A percentile compares a stretch with the other conserved stretches of the same genome.
phyloP scores from a whole-genome alignment of 2,329 filamentous ascomycete genomes.

The Seiridium cupressi region DNA sequence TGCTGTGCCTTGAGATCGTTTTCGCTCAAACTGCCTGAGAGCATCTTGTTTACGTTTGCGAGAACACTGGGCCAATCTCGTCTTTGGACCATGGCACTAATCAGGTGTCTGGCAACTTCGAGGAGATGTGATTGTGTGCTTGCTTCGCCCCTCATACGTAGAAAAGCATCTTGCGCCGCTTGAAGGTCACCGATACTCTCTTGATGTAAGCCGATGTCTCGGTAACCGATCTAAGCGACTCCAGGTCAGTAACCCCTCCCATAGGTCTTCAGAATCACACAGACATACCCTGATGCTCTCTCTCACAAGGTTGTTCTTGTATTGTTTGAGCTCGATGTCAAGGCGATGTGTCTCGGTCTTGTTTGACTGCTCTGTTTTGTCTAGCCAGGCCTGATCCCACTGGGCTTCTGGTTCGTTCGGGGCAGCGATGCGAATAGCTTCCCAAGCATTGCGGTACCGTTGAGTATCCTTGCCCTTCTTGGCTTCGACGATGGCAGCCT shows the following conservation, averaged over 20 bases:
- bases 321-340: slow-evolving; percentile 82
- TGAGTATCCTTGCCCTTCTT: slow-evolving; percentile 72
- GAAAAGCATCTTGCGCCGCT: slow-evolving; percentile 73
- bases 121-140: slow-evolving; percentile 80
- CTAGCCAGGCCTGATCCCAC: slow-evolving; percentile 74
- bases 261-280: neutral
- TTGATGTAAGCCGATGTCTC: slow-evolving; percentile 84
- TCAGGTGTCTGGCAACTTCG: slow-evolving; percentile 77
- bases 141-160: slow-evolving; percentile 87
- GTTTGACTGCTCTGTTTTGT: slow-evolving; percentile 63
- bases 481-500: slow-evolving; percentile 71
- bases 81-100: slow-evolving; percentile 72
- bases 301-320: slow-evolving; percentile 96
- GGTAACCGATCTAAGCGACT: slow-evolving; percentile 76
- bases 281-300: slow-evolving; percentile 82
- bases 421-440: slow-evolving; percentile 60
- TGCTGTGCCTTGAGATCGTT: slow-evolving; percentile 41
- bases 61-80: slow-evolving; percentile 73
- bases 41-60: slow-evolving; percentile 62
- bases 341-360: slow-evolving; percentile 71
- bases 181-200: slow-evolving; percentile 74
- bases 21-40: slow-evolving; percentile 39
- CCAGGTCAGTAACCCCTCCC: neutral
- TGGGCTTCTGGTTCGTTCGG: slow-evolving; percentile 67
- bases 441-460: slow-evolving; percentile 68